These are phyloP conservation scores for Pinus taeda DNA, from an alignment of 75 land plant species.

Conservation along the genomic window DNA sequence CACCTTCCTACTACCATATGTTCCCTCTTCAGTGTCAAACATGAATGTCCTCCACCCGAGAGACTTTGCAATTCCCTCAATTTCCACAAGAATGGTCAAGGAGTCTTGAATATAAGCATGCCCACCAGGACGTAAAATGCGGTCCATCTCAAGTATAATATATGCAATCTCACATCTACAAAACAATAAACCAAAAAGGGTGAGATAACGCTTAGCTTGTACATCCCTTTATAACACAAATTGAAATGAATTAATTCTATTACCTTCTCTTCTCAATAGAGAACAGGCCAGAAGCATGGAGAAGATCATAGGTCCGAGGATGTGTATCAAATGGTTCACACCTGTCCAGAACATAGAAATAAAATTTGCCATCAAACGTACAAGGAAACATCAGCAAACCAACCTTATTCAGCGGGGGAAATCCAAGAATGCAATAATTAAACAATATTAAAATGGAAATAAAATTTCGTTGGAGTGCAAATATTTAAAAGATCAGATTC, in stretches of 20 bases:
- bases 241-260: background rate
- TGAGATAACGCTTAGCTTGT: background rate
- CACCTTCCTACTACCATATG: conserved; percentile 61
- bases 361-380: background rate
- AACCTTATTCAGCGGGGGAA: no score
- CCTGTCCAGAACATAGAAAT: conserved; percentile 34
- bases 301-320: conserved; percentile 85
- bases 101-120: conserved; percentile 69
- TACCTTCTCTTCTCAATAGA: conserved; percentile 66
- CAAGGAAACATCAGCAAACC: background rate
- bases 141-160: conserved; percentile 90
- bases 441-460: no score
- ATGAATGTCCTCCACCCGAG: conserved; percentile 52
- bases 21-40: conserved; percentile 62
- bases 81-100: conserved; percentile 32
- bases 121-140: conserved; percentile 82
- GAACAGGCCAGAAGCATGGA: conserved; percentile 77
- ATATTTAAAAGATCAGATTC: no score
- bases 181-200: background rate
- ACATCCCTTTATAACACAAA: background rate
- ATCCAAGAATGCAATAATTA: no score
- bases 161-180: conserved; percentile 58
- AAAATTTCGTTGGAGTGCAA: no score
- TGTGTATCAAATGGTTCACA: conserved; percentile 94
- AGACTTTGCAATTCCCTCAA: conserved; percentile 47